These are phyloP conservation scores for Purshia tridentata DNA, from an alignment of 306 rosid species.

Conservation along the genomic window DNA sequence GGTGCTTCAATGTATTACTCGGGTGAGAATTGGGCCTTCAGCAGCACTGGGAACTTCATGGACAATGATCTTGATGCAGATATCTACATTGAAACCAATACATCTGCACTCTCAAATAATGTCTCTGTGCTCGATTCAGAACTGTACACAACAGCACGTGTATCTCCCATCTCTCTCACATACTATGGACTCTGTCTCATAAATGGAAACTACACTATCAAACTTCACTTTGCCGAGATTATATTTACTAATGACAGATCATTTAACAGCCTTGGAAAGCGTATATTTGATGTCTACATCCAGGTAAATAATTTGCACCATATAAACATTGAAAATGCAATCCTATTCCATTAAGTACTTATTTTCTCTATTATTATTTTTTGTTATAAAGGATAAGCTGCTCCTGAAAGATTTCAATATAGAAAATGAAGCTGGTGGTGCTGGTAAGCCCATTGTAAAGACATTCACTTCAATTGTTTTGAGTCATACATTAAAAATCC, in stretches of 20 bases:
- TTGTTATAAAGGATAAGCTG: slow-evolving; percentile 55
- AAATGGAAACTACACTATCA: slow-evolving; percentile 70
- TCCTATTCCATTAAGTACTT: slow-evolving; percentile 27
- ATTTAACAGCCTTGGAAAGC: slow-evolving; percentile 61
- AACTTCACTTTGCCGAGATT: slow-evolving; percentile 95
- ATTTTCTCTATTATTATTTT: slow-evolving; percentile 21
- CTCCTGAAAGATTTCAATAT: slow-evolving; percentile 80
- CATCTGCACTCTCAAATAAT: slow-evolving; percentile 49
- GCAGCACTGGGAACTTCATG: slow-evolving; percentile 90
- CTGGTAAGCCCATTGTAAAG: slow-evolving; percentile 61
- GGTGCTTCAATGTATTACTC: slow-evolving; percentile 68
- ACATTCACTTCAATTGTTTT: slow-evolving; percentile 51
- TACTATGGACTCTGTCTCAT: slow-evolving; percentile 86
- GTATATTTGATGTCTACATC: slow-evolving; percentile 74
- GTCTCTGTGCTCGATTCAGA: slow-evolving; percentile 40
- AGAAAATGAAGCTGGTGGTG: slow-evolving; percentile 72
- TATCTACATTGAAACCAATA: slow-evolving; percentile 55
- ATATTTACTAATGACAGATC: slow-evolving; percentile 55
- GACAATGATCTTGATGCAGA: slow-evolving; percentile 80
- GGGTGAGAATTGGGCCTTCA: slow-evolving; percentile 71
- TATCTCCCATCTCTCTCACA: slow-evolving; percentile 83
- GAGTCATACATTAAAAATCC: slow-evolving; percentile 68
- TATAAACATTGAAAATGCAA: slow-evolving; percentile 5
- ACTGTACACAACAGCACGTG: slow-evolving; percentile 70
- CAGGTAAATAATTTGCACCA: slow-evolving; percentile 53